A percentile compares a stretch with the other conserved stretches of the same genome.
phyloP scores from a whole-genome alignment of 768 basidiomycete genomes.

The Leucocoprinus sp. region DNA sequence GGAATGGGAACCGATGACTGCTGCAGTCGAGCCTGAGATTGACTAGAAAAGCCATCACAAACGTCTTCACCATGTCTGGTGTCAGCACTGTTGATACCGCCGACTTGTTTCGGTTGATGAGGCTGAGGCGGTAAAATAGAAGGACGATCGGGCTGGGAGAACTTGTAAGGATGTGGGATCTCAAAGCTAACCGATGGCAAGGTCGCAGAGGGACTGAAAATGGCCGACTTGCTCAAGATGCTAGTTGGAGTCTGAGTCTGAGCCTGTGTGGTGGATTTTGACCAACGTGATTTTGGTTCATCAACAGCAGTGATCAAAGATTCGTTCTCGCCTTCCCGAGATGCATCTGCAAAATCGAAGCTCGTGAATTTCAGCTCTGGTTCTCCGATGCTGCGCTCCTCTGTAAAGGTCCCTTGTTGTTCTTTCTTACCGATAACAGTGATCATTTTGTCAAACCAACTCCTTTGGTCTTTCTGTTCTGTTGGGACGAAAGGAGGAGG shows the following conservation, averaged over 20 bases:
- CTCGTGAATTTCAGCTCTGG: slow-evolving; percentile 9
- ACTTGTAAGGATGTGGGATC: background rate
- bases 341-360: slow-evolving; percentile 6
- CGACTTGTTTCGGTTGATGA: slow-evolving; percentile 1
- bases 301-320: background rate
- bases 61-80: background rate
- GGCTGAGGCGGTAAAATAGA: slow-evolving; percentile 4
- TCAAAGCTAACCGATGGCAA: slow-evolving; percentile 16
- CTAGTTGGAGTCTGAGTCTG: background rate
- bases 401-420: slow-evolving; percentile 8
- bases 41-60: background rate
- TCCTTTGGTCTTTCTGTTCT: slow-evolving; percentile 6
- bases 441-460: slow-evolving; percentile 31
- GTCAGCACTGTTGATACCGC: background rate
- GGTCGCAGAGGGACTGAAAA: slow-evolving; percentile 15
- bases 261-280: slow-evolving; percentile 7
- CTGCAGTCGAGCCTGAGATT: background rate
- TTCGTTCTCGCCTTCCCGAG: background rate
- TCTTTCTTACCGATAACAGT: slow-evolving; percentile 19
- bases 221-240: background rate
- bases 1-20: slow-evolving; percentile 3
- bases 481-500: slow-evolving; percentile 7
- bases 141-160: background rate
- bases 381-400: slow-evolving; percentile 7
- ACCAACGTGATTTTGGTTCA: slow-evolving; percentile 13